Base-by-base conservation (phyloP, 2,329 filamentous ascomycete species). In the Pseudogymnoascus destructans region DNA sequence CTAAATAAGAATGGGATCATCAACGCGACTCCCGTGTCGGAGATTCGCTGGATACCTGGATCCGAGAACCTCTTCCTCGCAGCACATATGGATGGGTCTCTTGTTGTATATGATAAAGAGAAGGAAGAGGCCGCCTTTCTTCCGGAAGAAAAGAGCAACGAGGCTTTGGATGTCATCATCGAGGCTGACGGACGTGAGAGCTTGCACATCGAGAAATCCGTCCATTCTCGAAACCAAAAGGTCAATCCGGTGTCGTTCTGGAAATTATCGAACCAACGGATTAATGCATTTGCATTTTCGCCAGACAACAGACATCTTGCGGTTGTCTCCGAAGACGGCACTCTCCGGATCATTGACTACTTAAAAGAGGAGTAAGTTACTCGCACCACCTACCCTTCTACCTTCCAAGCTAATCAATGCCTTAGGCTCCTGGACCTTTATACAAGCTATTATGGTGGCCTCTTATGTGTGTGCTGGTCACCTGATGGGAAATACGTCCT, bases 1-100 rank as follows among this genome's bases (percentile, higher is more conserved):
- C 78, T 98, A 66, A 98, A 98, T 70, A 98, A 98, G 74, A 97
- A 97, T 70, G 92, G 92, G 21, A 80, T 87, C 59, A 95, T 97
- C 71, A 95, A 95, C 66, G 79, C 80, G 56, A 89, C 88, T 0
- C 85, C 92, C 0, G 86, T 97, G 1, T 86, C 87, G 0, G 84
- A 92, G 61, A 95, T 98, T 63, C 81, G 82, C 67, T 98, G 93
- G 93, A 82, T 98, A 58, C 93, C 93, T 0, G 88, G 89, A 25
- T 95, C 92, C 5, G 93, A 98, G 68, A 95, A 88, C 63, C 75
- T 95, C 11, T 97, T 98, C 68, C 76, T 98, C 49, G 91, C 91
- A 9, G 86, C 90, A 9, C 91, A 97, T 69, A 87, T 89, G 77
- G 91, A 98, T 67, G 93, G 93, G 1, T 86, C 86, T 2, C 72